These are phyloP conservation scores for Tolypocladium ovalisporum DNA, from an alignment of 2,329 filamentous ascomycete genomes.

Conservation along the genomic window DNA sequence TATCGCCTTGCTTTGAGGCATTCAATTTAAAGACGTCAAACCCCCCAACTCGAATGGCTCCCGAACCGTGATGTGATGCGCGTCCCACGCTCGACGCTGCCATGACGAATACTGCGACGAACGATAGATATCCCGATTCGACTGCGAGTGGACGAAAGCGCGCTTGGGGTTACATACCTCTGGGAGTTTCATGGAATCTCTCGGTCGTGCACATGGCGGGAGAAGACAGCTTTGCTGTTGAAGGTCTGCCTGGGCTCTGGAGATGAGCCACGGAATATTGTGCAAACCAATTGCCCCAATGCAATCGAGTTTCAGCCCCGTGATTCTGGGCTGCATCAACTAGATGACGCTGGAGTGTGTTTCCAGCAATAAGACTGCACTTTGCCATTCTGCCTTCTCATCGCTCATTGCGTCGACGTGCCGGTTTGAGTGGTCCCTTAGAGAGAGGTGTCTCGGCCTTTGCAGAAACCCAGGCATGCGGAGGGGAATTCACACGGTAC, in stretches of 20 bases:
- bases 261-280: neutral
- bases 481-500: too few species aligned
- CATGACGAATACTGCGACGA: neutral
- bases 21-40: constrained; percentile 41
- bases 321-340: neutral
- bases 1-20: constrained; percentile 41
- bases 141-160: neutral
- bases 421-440: neutral
- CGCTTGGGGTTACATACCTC: neutral
- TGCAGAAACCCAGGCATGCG: too few species aligned
- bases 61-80: constrained; percentile 2
- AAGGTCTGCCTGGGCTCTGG: neutral
- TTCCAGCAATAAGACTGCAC: neutral
- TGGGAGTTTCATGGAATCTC: neutral
- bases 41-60: constrained; percentile 17
- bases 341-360: neutral
- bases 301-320: neutral
- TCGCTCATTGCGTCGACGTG: neutral
- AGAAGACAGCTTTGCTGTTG: neutral
- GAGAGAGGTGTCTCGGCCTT: neutral
- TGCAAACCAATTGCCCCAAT: neutral
- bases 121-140: neutral
- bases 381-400: neutral
- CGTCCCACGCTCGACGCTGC: neutral
- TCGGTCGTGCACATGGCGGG: neutral